Percentiles rank a stretch among this genome's conserved stretches.
Conservation (phyloP, 306 rosid genomes). For the Castanea crenata region DNA sequence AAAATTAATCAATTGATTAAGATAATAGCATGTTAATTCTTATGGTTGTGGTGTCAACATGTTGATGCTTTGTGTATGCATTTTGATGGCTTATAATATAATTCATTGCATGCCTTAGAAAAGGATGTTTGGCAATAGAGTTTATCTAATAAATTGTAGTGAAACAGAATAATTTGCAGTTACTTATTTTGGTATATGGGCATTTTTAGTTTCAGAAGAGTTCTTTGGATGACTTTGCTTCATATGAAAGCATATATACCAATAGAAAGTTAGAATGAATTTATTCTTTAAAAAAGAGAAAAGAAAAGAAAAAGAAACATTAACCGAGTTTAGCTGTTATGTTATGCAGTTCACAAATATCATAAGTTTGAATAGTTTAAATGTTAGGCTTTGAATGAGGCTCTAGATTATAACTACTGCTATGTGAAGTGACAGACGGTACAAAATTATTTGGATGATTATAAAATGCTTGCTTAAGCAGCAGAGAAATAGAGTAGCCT, state of each 20-base stretch:
- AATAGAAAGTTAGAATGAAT: background rate
- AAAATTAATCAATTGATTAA: background rate
- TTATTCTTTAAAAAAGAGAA: no score
- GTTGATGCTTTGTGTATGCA: background rate
- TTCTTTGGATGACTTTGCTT: background rate
- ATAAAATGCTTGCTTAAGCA: background rate
- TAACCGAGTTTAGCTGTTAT: no score
- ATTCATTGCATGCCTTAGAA: background rate
- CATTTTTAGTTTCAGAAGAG: background rate
- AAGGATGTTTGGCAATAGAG: background rate
- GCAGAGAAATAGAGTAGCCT: background rate
- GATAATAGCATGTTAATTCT: background rate
- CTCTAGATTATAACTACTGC: background rate
- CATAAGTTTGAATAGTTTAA: no score
- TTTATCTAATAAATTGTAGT: background rate
- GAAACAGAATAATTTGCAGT: no score
- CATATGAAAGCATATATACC: background rate
- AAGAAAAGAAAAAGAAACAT: no score
- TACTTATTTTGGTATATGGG: no score
- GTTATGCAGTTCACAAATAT: no score
- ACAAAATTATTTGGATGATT: background rate
- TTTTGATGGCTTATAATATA: no score
- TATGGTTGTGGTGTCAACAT: background rate
- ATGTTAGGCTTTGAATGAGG: no score
- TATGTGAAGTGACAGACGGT: background rate